A percentile compares a stretch with the other conserved stretches of the same genome.
These are phyloP conservation scores for Sarcocystis neurona DNA, from an alignment of 169 alveolate species.

Conservation along the genomic window DNA sequence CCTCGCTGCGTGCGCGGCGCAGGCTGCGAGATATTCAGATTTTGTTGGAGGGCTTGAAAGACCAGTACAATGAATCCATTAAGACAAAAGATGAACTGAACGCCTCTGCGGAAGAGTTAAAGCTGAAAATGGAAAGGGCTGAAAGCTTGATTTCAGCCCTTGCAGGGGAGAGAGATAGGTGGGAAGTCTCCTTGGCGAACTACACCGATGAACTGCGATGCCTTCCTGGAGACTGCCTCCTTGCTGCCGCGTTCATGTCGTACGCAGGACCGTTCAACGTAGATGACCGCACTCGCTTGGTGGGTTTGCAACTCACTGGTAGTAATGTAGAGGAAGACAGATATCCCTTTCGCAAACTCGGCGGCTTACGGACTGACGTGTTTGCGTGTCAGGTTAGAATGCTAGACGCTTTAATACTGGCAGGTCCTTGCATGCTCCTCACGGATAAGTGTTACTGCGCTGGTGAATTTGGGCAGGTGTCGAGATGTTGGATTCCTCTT, in stretches of 20 bases:
- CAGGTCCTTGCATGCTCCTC: too few relatives aligned
- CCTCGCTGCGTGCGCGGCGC: neutral
- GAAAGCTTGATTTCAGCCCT: constrained; percentile 91
- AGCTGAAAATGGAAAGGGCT: constrained; percentile 90
- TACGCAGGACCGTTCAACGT: constrained; percentile 94
- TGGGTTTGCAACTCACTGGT: constrained; percentile 35
- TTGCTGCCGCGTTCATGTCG: constrained; percentile 91
- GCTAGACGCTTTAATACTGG: too few relatives aligned
- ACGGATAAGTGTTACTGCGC: too few relatives aligned
- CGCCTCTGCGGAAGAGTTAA: constrained; percentile 78
- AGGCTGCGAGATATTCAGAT: constrained; percentile 79
- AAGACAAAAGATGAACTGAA: constrained; percentile 85
- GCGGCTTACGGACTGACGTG: too few relatives aligned
- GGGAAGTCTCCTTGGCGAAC: constrained; percentile 88
- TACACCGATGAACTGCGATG: constrained; percentile 82
- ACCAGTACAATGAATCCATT: constrained; percentile 84
- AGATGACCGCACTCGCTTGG: constrained; percentile 79
- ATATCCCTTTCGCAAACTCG: too few relatives aligned
- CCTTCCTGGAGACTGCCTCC: constrained; percentile 81
- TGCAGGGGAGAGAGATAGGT: constrained; percentile 91
- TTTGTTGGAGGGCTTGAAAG: constrained; percentile 81
- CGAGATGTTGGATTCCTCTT: neutral
- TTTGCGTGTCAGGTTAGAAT: too few relatives aligned
- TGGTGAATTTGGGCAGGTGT: neutral
- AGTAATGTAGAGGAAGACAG: too few relatives aligned